phyloP scores from a whole-genome alignment of 306 rosid genomes.

The Fragaria iinumae region DNA sequence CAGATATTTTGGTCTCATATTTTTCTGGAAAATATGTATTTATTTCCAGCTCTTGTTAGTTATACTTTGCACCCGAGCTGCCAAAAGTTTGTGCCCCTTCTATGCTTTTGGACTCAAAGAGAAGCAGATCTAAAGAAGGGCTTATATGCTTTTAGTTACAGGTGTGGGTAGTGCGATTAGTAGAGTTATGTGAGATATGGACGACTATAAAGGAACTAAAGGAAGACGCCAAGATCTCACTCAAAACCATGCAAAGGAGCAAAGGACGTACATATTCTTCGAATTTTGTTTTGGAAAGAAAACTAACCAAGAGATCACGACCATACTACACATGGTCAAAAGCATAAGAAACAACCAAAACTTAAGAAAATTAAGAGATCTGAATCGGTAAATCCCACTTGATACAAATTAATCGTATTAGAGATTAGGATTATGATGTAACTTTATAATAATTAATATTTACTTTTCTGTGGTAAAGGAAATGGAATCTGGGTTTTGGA shows the following conservation, averaged over 20 bases:
- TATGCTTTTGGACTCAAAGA: constrained; percentile 3
- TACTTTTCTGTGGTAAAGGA: constrained; percentile 15
- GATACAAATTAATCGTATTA: not conserved
- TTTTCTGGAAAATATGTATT: constrained; percentile 22
- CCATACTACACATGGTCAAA: constrained; percentile 14
- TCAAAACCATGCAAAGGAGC: constrained; percentile 54
- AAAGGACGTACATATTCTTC: constrained; percentile 18
- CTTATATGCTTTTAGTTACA: constrained; percentile 12
- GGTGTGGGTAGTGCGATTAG: constrained; percentile 20
- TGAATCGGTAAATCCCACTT: not conserved
- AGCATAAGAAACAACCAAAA: constrained; percentile 15
- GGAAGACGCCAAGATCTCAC: constrained; percentile 49
- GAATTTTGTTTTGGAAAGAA: constrained; percentile 15
- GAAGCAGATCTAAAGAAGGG: not conserved
- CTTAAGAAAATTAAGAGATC: not conserved
- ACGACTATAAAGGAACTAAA: constrained; percentile 14
- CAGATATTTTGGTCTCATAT: constrained; percentile 29
- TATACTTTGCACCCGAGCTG: constrained; percentile 15
- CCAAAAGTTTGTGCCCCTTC: constrained; percentile 30
- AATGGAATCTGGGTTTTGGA: constrained; percentile 44
- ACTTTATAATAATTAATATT: constrained; percentile 24
- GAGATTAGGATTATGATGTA: constrained; percentile 8
- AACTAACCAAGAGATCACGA: not conserved
- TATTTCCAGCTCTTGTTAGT: constrained; percentile 15
- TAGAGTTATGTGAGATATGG: constrained; percentile 10